Evolutionary conservation across 768 basidiomycete species (phyloP), one percentile per base, ranked within the genome.

Genomic region (Boletus barrowsii): DNA sequence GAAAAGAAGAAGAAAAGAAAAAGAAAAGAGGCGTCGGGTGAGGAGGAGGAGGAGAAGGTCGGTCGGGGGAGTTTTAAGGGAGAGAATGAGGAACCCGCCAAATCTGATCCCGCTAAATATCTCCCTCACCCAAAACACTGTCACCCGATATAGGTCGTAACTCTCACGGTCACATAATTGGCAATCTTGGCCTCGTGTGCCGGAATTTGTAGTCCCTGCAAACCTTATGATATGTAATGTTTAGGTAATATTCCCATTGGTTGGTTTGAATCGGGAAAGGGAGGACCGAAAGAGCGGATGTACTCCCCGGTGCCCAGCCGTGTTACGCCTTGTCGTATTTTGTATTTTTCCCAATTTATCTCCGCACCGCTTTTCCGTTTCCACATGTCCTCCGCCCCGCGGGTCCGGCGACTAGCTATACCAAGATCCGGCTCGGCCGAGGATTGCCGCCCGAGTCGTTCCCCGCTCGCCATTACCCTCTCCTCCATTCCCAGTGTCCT

Each of bases 11-110:
- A 55, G 63, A 59, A 65, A 54, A 52, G 61, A 64, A 70, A 57
- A 58, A 49, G 51, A 65, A 69, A 69, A 60, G 63, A 75, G 62
- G 64, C 71, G 76, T 73, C 73, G 72, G 73, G 65, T 58, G 68
- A 65, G 70, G 66, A 70, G 72, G 72, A 64, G 66, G 67, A 61
- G 69, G 32, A 51, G 22, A 22, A 22, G 53, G 55, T 26, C 47
- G 62, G 62, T 61, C 59, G 62, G 62, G 47, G 56, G 49, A 47
- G 58, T 41, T 56, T 55, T 10, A 45, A 56, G 50, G 11, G 58
- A 64, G 67, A 62, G 70, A 64, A 61, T 65, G 62, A 60, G 68
- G 71, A 67, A 57, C 61, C 61, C 55, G 57, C 44, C 45, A 17
- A 14, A 58, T 64, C 61, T 61, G 71, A 64, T 62, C 56, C 68